These are phyloP conservation scores for Isoetes taiwanensis DNA, from an alignment of 75 land plant genomes.

Conservation along the genomic window DNA sequence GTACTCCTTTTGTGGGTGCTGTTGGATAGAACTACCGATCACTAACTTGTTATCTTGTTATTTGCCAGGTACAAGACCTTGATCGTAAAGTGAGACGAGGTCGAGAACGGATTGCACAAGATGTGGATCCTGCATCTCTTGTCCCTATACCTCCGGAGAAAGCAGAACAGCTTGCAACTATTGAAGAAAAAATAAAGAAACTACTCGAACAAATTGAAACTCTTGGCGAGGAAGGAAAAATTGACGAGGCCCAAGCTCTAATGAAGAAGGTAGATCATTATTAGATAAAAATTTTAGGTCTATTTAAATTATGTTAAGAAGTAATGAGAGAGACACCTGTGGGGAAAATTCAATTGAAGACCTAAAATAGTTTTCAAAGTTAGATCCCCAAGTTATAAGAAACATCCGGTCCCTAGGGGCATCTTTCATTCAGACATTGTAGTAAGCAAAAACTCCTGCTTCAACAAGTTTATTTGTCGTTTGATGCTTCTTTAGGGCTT, in stretches of 20 bases:
- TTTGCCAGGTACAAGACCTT: constrained; percentile 64
- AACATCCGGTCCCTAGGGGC: no score
- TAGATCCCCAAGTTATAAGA: no score
- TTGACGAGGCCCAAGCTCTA: constrained; percentile 91
- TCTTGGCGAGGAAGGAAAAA: constrained; percentile 89
- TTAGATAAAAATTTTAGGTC: no score
- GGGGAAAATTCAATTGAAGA: no score
- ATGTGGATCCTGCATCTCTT: constrained; percentile 40
- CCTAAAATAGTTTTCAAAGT: no score
- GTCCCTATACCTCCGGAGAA: constrained; percentile 60
- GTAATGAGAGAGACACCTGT: no score
- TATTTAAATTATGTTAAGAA: no score
- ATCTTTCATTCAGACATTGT: no score
- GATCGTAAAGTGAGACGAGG: constrained; percentile 83
- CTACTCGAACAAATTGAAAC: constrained; percentile 73
- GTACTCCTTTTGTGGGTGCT: constrained; percentile 10
- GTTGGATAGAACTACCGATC: not conserved
- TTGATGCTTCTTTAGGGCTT: no score
- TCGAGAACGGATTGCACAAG: constrained; percentile 76
- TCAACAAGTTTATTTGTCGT: not conserved
- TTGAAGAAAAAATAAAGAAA: constrained; percentile 86
- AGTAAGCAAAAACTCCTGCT: not conserved
- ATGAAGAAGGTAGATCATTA: constrained; percentile 98
- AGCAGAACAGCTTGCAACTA: constrained; percentile 61
- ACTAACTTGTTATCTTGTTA: not conserved